Evolutionary conservation across 345 rosid genomes (phyloP), one percentile per base, ranked within the genome.

Genomic region (Salix brachista): DNA sequence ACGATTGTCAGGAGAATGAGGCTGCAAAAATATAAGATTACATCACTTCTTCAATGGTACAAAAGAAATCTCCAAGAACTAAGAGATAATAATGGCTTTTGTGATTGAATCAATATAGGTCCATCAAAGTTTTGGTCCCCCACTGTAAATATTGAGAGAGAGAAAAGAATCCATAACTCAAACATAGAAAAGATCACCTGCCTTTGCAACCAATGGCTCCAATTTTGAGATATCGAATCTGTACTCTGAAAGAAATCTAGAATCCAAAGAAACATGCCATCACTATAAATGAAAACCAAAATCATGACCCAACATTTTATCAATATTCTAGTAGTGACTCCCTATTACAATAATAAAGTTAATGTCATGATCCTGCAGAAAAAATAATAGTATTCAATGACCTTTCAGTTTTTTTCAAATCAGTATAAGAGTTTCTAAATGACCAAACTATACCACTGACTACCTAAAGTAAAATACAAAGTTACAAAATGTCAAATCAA

Each of bases 181-280:
- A 65, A 61, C 36, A 44, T 39, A 6, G 12, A 46, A 68, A 54
- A 65, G 52, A 71, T 42, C 60, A 71, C 93, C 67, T 75, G 93
- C 99, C 97, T 92, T 93, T 56, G 99, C 99, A 65, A 96, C 98
- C 88, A 96, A 72, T 8, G 99, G 99, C 85, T 93, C 99, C 82
- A 96, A 80, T 81, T 93, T 93, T 44, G 99, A 86, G 81, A 92
- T 37, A 54, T 96, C 97, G 85, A 92, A 91, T 85, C 94, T 88
- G 74, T 92, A 96, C 75, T 91, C 97, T 0, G 90, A 87, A 6
- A 91, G 89, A 87, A 90, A 96, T 80, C 98, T 96, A 73, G 68
- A 73, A 79, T 67, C 72, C 67, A 84, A 83, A 67, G 73, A 66
- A 75, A 74, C 37, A 18, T 58, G 34, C 1, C 28, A 67, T 78